Evolutionary conservation across 116 monocot species (phyloP).

Genomic region (Posidonia oceanica): DNA sequence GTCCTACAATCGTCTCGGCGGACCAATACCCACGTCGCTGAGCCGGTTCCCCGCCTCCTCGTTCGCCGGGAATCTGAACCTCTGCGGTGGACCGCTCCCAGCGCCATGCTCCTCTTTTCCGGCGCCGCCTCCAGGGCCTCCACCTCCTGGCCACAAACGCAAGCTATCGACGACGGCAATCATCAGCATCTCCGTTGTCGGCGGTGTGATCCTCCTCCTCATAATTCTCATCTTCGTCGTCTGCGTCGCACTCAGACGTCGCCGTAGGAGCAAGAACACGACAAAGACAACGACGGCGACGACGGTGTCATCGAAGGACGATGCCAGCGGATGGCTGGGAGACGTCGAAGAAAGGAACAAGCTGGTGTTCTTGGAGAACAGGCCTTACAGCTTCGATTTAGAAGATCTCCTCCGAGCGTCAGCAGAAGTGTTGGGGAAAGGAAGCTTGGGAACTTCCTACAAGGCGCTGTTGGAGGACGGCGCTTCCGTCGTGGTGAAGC

Average conservation of each 20-base stretch:
- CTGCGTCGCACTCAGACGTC: neutral
- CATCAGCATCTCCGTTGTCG: conserved; percentile 18
- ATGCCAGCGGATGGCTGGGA: neutral
- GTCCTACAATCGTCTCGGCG: conserved; percentile 25
- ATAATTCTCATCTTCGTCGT: neutral
- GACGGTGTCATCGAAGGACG: conserved; percentile 14
- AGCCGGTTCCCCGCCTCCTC: conserved; percentile 12
- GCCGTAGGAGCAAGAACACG: neutral
- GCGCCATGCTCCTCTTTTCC: neutral
- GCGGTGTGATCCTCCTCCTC: neutral
- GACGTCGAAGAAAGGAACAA: conserved; percentile 24
- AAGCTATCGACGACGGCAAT: conserved; percentile 19
- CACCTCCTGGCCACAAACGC: neutral
- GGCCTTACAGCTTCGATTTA: conserved; percentile 49
- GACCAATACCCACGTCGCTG: conserved; percentile 27
- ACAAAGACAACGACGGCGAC: neutral
- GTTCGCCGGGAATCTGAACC: conserved; percentile 21
- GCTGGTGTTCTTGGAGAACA: conserved; percentile 46
- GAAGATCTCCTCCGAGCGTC: conserved; percentile 75
- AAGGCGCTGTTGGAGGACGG: conserved; percentile 76
- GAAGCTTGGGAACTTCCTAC: conserved; percentile 69
- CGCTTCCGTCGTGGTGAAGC: conserved; percentile 62
- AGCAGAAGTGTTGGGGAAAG: conserved; percentile 85
- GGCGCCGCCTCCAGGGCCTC: neutral
- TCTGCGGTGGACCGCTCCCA: conserved; percentile 28